A percentile compares a stretch with the other conserved stretches of the same genome.
Evolutionary conservation across 257 asterid species (phyloP).

Genomic region (Ocimum tenuiflorum): DNA sequence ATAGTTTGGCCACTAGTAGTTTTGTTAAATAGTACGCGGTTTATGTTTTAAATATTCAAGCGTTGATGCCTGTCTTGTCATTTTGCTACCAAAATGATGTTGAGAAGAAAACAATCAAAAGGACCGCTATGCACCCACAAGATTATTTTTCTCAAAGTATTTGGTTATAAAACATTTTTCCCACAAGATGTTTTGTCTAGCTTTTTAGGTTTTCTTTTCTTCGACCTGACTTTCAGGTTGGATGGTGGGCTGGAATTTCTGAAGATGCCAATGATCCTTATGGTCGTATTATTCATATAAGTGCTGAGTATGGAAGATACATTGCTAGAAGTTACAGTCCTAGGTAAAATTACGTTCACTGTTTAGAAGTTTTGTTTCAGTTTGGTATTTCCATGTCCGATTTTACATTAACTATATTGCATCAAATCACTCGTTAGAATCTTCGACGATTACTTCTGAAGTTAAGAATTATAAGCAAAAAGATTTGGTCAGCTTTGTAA

Average conservation of each 20-base stretch:
- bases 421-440: not conserved
- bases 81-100: not conserved
- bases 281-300: conserved; percentile 80
- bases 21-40: not conserved
- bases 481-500: no score
- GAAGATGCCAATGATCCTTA: conserved; percentile 65
- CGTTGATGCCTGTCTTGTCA: conserved; percentile 3
- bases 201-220: conserved; percentile 10
- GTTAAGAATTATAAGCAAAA: not conserved
- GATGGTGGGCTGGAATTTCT: conserved; percentile 98
- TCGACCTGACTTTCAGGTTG: conserved; percentile 59
- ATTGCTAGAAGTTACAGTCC: conserved; percentile 91
- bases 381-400: not conserved
- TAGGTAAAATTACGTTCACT: conserved; percentile 43
- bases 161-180: conserved; percentile 3
- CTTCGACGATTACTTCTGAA: not conserved
- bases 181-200: not conserved
- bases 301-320: conserved; percentile 90
- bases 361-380: not conserved
- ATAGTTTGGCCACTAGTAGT: not conserved
- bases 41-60: conserved; percentile 3
- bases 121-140: not conserved
- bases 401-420: not conserved
- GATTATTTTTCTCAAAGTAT: not conserved
- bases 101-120: not conserved